Conservation (phyloP, 441 rosid species). For the Monsonia emarginata region DNA sequence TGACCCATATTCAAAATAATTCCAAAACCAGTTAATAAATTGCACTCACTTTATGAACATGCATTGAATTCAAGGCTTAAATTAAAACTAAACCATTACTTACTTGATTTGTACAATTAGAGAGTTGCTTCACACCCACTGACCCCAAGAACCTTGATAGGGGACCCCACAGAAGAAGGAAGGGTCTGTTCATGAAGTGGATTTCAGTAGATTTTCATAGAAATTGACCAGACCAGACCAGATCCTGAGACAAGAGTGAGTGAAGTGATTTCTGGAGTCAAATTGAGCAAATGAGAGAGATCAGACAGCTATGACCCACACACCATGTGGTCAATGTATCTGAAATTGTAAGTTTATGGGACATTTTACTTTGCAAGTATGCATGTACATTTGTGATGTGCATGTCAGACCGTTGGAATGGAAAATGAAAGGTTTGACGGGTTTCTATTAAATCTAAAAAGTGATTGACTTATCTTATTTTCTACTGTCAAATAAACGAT, state of each 20-base stretch:
- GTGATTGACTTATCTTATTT: too few species aligned
- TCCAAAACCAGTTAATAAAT: neutral
- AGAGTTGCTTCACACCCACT: neutral
- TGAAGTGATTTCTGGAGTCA: too few species aligned
- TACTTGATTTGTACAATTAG: neutral
- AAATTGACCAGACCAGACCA: neutral
- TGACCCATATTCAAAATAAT: neutral
- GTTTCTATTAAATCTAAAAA: too few species aligned
- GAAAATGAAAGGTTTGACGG: too few species aligned
- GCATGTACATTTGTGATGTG: too few species aligned
- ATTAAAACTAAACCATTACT: neutral
- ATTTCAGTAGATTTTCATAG: too few species aligned
- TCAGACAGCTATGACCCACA: neutral
- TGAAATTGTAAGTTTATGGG: too few species aligned
- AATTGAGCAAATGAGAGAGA: too few species aligned
- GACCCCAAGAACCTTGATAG: neutral
- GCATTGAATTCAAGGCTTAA: neutral
- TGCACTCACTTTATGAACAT: neutral
- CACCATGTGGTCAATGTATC: too few species aligned
- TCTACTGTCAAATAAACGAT: too few species aligned
- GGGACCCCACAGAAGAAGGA: neutral
- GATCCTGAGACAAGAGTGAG: neutral
- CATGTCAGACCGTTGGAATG: too few species aligned
- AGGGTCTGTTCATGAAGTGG: neutral
- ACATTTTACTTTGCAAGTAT: too few species aligned